phyloP scores from a whole-genome alignment of 2,329 filamentous ascomycete genomes.

The Ascochyta viciae-villosae region DNA sequence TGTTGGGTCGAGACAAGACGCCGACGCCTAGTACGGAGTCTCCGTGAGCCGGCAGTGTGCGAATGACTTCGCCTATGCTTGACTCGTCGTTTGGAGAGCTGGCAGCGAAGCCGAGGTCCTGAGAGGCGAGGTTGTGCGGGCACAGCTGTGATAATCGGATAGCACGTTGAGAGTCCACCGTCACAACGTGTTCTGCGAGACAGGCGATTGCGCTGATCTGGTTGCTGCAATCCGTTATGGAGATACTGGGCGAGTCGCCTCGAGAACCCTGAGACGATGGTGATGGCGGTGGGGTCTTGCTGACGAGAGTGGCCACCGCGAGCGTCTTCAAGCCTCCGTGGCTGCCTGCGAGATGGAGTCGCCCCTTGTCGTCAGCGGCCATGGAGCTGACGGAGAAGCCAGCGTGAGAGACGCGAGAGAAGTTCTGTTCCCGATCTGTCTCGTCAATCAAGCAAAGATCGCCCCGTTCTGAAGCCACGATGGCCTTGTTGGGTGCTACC shows the following conservation, averaged over 20 bases:
- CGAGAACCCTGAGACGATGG: slow-evolving; percentile 39
- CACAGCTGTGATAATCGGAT: slow-evolving; percentile 69
- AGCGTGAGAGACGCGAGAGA: slow-evolving; percentile 70
- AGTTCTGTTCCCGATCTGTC: slow-evolving; percentile 71
- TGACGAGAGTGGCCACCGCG: slow-evolving; percentile 45
- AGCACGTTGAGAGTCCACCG: slow-evolving; percentile 76
- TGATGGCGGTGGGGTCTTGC: slow-evolving; percentile 44
- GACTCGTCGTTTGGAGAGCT: slow-evolving; percentile 26
- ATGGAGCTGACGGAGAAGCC: slow-evolving; percentile 74
- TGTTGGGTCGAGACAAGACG: slow-evolving; percentile 66
- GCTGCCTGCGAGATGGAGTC: slow-evolving; percentile 73
- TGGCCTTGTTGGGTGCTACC: slow-evolving; percentile 74
- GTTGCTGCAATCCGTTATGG: slow-evolving; percentile 32
- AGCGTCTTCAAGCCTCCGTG: slow-evolving; percentile 63
- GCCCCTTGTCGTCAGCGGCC: slow-evolving; percentile 63
- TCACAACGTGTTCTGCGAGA: slow-evolving; percentile 47
- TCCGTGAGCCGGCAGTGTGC: slow-evolving; percentile 63
- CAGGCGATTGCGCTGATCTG: slow-evolving; percentile 50
- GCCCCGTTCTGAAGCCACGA: slow-evolving; percentile 86
- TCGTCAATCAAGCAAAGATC: slow-evolving; percentile 91
- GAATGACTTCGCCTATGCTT: slow-evolving; percentile 40
- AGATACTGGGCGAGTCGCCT: slow-evolving; percentile 42
- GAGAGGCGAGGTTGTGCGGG: background rate
- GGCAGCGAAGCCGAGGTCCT: background rate
- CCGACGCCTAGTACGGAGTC: slow-evolving; percentile 74